Conservation (phyloP, 768 basidiomycete species). For the Gymnopilus junonius region DNA sequence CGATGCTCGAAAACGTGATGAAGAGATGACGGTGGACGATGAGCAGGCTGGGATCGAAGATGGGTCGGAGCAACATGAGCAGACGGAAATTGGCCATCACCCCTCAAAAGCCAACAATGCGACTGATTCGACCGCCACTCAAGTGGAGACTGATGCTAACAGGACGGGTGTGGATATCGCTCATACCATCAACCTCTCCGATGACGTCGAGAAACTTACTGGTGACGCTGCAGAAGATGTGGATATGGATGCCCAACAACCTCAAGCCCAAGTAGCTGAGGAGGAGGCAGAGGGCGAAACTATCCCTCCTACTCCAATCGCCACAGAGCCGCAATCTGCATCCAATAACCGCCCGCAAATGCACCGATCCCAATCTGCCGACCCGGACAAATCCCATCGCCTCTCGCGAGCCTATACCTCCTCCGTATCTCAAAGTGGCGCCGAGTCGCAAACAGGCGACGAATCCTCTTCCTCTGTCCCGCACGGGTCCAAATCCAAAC, state of each 20-base stretch:
- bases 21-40: slow-evolving; percentile 7
- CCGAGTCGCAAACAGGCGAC: slow-evolving; percentile 68
- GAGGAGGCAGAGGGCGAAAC: slow-evolving; percentile 5
- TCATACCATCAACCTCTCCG: slow-evolving; percentile 6
- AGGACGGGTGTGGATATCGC: slow-evolving; percentile 7
- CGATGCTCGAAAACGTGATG: not conserved
- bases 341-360: slow-evolving; percentile 54
- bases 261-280: slow-evolving; percentile 3
- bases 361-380: slow-evolving; percentile 74
- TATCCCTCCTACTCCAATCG: slow-evolving; percentile 40
- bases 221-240: slow-evolving; percentile 15
- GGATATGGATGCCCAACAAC: not conserved
- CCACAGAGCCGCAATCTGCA: slow-evolving; percentile 18
- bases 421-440: slow-evolving; percentile 51
- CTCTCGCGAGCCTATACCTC: slow-evolving; percentile 63
- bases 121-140: slow-evolving; percentile 13
- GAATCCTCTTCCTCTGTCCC: slow-evolving; percentile 70
- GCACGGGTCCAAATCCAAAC: slow-evolving; percentile 8
- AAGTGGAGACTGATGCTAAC: slow-evolving; percentile 9
- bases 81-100: slow-evolving; percentile 9
- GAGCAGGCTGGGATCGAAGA: slow-evolving; percentile 22
- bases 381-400: slow-evolving; percentile 66
- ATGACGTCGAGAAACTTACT: slow-evolving; percentile 12
- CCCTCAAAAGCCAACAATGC: slow-evolving; percentile 18
- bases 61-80: slow-evolving; percentile 24